These are phyloP conservation scores for Schoenoplectus triqueter DNA, from an alignment of 202 grass and related monocot species.

Conservation along the genomic window DNA sequence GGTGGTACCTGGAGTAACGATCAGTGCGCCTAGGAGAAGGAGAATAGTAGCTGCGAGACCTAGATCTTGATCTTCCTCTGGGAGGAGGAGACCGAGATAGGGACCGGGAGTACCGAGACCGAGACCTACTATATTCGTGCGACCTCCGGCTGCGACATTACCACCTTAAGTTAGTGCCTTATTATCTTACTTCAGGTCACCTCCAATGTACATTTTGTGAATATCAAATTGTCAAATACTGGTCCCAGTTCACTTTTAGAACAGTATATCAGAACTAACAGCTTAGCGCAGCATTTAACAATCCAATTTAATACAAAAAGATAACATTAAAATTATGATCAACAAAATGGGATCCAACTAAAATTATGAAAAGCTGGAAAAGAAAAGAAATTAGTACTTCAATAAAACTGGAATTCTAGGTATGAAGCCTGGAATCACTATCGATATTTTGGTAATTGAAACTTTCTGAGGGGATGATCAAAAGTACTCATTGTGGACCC, in stretches of 20 bases:
- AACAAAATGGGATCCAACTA: neutral
- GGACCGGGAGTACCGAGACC: slow-evolving; percentile 40
- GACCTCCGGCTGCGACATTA: slow-evolving; percentile 44
- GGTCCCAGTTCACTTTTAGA: too few species aligned
- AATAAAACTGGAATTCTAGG: neutral
- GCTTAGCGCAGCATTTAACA: neutral
- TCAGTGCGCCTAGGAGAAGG: slow-evolving; percentile 55
- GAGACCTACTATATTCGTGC: slow-evolving; percentile 44
- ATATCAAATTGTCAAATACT: too few species aligned
- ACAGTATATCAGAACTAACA: neutral
- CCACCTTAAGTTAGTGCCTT: neutral
- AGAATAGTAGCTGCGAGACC: slow-evolving; percentile 56
- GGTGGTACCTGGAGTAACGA: slow-evolving; percentile 46
- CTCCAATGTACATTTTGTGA: too few species aligned
- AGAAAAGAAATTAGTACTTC: neutral
- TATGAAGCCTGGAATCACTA: neutral
- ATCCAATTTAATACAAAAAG: neutral
- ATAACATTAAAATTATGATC: neutral
- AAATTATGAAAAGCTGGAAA: neutral
- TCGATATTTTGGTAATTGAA: slow-evolving; percentile 1
- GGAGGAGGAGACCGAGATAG: slow-evolving; percentile 47
- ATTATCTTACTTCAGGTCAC: slow-evolving; percentile 6
- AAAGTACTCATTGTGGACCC: neutral
- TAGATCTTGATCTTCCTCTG: slow-evolving; percentile 25
- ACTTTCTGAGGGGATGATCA: neutral